Evolutionary conservation across 805 yeast species (phyloP).

Genomic region (Pichia nanzhaoensis): DNA sequence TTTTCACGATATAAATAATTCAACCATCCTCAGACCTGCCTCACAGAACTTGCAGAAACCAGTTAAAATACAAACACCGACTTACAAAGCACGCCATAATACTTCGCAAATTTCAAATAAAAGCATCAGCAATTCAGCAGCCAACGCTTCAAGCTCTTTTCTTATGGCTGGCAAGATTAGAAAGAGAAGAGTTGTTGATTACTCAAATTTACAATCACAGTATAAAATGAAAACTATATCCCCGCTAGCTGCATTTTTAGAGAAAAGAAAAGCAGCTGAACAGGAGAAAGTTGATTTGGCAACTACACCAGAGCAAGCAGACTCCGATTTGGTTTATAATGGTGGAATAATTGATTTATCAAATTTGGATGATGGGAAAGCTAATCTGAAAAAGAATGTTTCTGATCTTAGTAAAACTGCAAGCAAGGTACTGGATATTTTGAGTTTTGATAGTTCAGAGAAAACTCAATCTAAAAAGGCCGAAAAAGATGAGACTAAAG

Average conservation of each 20-base stretch:
- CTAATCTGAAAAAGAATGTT: background rate
- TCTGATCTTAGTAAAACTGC: constrained; percentile 17
- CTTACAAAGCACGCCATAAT: constrained; percentile 11
- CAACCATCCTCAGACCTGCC: constrained; percentile 23
- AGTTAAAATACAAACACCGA: constrained; percentile 22
- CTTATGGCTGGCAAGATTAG: constrained; percentile 6
- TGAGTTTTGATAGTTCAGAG: constrained; percentile 2
- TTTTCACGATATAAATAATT: constrained; percentile 12
- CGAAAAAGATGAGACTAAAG: too few species aligned
- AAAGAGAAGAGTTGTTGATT: constrained; percentile 25
- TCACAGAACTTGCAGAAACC: constrained; percentile 18
- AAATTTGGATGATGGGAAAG: constrained; percentile 12
- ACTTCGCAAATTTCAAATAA: background rate
- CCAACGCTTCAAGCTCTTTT: constrained; percentile 3
- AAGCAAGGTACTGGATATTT: constrained; percentile 11
- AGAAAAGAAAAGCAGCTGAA: constrained; percentile 10
- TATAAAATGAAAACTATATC: constrained; percentile 24
- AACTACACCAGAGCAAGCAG: too few species aligned
- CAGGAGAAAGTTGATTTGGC: background rate
- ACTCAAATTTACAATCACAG: constrained; percentile 25
- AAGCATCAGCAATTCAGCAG: constrained; percentile 2
- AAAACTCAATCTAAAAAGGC: background rate
- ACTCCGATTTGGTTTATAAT: constrained; percentile 2
- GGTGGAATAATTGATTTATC: constrained; percentile 17
- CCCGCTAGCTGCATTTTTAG: constrained; percentile 23